These are phyloP conservation scores for Bipolaris bicolor DNA, from an alignment of 2,329 filamentous ascomycete species.

Conservation along the genomic window DNA sequence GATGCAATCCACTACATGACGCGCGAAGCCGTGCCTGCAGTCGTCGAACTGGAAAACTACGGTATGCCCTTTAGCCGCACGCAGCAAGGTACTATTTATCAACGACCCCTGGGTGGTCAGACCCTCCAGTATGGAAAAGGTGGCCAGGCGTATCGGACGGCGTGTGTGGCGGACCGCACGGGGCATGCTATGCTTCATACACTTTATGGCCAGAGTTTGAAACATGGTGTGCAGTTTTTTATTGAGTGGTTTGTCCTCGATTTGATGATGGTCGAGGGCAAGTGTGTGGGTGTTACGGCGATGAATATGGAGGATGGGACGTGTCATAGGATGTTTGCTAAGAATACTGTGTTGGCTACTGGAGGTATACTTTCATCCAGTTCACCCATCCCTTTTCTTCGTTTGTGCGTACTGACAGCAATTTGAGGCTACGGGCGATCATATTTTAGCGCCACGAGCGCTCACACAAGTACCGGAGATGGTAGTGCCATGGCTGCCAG, in stretches of 20 bases:
- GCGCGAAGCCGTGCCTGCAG: conserved; percentile 59
- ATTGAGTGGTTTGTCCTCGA: conserved; percentile 59
- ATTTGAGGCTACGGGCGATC: conserved; percentile 53
- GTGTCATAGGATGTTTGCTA: conserved; percentile 56
- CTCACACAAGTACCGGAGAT: conserved; percentile 58
- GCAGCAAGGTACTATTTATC: conserved; percentile 55
- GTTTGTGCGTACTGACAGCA: too few species aligned
- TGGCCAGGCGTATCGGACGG: conserved; percentile 57
- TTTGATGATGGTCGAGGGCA: conserved; percentile 56
- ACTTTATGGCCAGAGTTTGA: conserved; percentile 57
- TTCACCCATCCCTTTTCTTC: too few species aligned
- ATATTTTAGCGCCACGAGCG: conserved; percentile 58
- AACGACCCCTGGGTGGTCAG: conserved; percentile 57
- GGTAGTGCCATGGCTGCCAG: conserved; percentile 58
- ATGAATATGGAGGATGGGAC: conserved; percentile 59
- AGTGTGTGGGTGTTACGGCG: conserved; percentile 55
- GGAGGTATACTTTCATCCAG: conserved; percentile 27
- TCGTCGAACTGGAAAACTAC: conserved; percentile 63
- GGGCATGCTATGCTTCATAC: conserved; percentile 60
- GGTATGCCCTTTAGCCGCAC: conserved; percentile 62
- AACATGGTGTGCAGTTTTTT: conserved; percentile 57
- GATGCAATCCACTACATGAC: conserved; percentile 67
- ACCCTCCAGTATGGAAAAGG: conserved; percentile 56
- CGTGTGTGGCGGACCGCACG: conserved; percentile 56
- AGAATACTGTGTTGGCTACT: conserved; percentile 57